Base-by-base conservation (phyloP, 371 early-diverging fungal species). In the Rhizopus microsporus region DNA sequence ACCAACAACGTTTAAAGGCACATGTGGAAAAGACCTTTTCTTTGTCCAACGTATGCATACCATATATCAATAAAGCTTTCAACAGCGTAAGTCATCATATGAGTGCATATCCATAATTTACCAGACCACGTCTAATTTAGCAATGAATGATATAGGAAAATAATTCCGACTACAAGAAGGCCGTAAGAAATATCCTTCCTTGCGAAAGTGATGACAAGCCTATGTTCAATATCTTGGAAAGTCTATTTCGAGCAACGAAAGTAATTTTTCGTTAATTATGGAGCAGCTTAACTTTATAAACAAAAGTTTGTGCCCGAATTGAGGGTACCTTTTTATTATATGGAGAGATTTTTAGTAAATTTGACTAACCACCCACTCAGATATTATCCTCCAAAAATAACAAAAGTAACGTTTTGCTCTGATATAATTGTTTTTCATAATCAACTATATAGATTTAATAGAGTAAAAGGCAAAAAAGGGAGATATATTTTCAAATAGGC, bases 21-120 rank as follows among this genome's bases (percentile, higher is more conserved):
- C 59, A 47, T 47, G 48, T 47, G 31, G 16, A 46, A 39, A 47
- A 59, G 8, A n/a, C 6, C 6, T 47, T 12, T 17, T 5, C 12
- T 13, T 16, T 59, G 23, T 43, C 60, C 31, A 30, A 32, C 32
- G 39, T 33, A 15, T 53, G 29, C 42, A 54, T 59, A 17, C 54
- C 60, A 23, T 59, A 59, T 9, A 4, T 59, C 31, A 47, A 59
- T 48, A 48, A 31, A 32, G 34, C 54, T 33, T 37, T 59, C 17
- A 37, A 17, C 48, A 59, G 49, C 9, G 60, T 51, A 51, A 51
- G 42, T n/a, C n/a, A n/a, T n/a, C n/a, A n/a, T n/a, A n/a, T n/a
- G n/a, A n/a, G n/a, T n/a, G n/a, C n/a, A n/a, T n/a, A n/a, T n/a
- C n/a, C n/a, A n/a, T n/a, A n/a, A n/a, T n/a, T n/a, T 40, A 40